Percentiles rank a stretch among this genome's conserved stretches.
Evolutionary conservation across 441 rosid species (phyloP).

Genomic region (Melastoma candidum): DNA sequence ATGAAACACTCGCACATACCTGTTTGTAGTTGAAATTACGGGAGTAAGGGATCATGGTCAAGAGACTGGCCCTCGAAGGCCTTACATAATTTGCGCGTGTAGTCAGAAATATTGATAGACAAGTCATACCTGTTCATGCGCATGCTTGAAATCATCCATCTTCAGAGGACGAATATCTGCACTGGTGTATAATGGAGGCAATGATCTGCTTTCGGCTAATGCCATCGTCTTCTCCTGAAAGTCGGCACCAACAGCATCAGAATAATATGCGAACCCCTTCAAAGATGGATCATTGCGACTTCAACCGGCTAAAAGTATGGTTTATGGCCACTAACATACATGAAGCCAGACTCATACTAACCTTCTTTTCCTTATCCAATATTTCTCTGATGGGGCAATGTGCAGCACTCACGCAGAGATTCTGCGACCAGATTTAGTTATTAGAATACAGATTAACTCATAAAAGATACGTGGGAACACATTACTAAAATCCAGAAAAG

Average conservation of each 20-base stretch:
- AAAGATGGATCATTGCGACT: background rate
- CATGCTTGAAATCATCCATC: slow-evolving; percentile 76
- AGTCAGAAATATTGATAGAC: too few relatives aligned
- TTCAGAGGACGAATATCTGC: slow-evolving; percentile 66
- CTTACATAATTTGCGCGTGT: too few relatives aligned
- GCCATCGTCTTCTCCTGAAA: slow-evolving; percentile 69
- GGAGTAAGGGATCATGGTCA: background rate
- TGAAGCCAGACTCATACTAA: slow-evolving; percentile 20
- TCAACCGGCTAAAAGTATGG: background rate
- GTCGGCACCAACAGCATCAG: slow-evolving; percentile 7
- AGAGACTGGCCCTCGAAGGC: too few relatives aligned
- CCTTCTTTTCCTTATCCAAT: slow-evolving; percentile 92
- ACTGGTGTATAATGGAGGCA: slow-evolving; percentile 66
- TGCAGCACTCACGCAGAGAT: slow-evolving; percentile 92
- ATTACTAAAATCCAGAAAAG: too few relatives aligned
- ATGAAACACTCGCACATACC: slow-evolving; percentile 98
- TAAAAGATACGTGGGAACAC: too few relatives aligned
- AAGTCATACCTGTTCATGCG: slow-evolving; percentile 85
- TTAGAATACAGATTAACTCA: background rate
- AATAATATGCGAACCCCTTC: background rate
- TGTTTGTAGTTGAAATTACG: slow-evolving; percentile 13
- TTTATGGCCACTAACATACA: background rate
- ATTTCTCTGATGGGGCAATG: slow-evolving; percentile 96
- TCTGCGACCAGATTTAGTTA: slow-evolving; percentile 34
- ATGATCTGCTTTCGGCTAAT: slow-evolving; percentile 51